phyloP scores from a whole-genome alignment of 1,284 basidiomycete genomes.

The Xerocomus amazonicus region DNA sequence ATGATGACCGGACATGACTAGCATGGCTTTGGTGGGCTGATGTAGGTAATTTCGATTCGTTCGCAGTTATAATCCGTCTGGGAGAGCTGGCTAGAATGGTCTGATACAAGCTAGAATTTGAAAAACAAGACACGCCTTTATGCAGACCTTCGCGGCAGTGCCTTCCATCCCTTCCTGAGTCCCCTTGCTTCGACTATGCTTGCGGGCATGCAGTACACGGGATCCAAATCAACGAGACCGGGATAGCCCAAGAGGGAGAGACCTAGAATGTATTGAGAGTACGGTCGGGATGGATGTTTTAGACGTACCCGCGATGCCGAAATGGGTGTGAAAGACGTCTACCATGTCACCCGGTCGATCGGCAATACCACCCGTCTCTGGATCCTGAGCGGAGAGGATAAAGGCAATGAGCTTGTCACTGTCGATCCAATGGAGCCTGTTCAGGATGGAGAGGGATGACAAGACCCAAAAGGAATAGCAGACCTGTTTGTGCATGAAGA shows the following conservation, averaged over 20 bases:
- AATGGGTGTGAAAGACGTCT: constrained; percentile 95
- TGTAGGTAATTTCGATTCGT: constrained; percentile 21
- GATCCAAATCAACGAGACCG: constrained; percentile 80
- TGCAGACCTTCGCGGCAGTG: constrained; percentile 40
- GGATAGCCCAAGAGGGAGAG: constrained; percentile 89
- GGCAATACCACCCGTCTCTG: constrained; percentile 89
- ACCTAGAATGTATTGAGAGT: constrained; percentile 43
- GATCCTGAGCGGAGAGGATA: constrained; percentile 88
- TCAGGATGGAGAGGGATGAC: constrained; percentile 82
- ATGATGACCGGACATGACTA: constrained; percentile 9
- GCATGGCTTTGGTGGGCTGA: not conserved
- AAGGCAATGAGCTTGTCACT: constrained; percentile 76
- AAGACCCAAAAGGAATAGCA: constrained; percentile 99
- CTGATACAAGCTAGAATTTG: constrained; percentile 7
- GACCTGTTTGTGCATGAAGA: constrained; percentile 50
- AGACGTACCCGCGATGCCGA: constrained; percentile 82
- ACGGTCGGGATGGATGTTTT: not conserved
- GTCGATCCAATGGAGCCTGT: constrained; percentile 89
- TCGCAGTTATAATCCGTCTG: not conserved
- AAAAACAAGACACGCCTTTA: constrained; percentile 12
- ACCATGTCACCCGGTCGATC: constrained; percentile 92
- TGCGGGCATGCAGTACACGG: constrained; percentile 95
- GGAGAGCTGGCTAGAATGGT: not conserved
- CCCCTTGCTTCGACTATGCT: constrained; percentile 63
- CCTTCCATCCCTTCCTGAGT: constrained; percentile 67